A percentile compares a stretch with the other conserved stretches of the same genome.
Evolutionary conservation across 768 basidiomycete genomes (phyloP).

Genomic region (Krasilnikovozyma curviuscula): DNA sequence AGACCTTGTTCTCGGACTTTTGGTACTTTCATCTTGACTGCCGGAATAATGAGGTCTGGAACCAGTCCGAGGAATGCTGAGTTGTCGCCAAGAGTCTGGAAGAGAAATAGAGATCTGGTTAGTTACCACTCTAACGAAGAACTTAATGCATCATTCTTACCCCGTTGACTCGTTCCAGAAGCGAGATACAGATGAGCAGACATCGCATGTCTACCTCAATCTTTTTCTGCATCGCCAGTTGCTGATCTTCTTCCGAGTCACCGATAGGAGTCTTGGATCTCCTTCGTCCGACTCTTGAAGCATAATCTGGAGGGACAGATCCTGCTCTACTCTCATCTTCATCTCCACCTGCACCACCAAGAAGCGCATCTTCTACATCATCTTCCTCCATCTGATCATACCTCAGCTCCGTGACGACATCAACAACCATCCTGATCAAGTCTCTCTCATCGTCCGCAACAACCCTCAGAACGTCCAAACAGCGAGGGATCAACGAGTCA

Average conservation of each 20-base stretch:
- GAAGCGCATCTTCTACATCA: neutral
- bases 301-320: neutral
- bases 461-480: conserved; percentile 61
- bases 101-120: neutral
- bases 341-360: neutral
- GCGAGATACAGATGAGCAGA: conserved; percentile 1
- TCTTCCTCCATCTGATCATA: conserved; percentile 16
- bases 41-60: conserved; percentile 73
- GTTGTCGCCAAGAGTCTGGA: conserved; percentile 39
- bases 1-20: conserved; percentile 62
- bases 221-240: neutral
- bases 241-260: neutral
- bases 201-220: conserved; percentile 1
- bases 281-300: neutral
- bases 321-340: neutral
- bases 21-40: conserved; percentile 59
- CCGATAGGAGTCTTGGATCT: neutral
- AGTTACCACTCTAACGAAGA: neutral
- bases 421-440: conserved; percentile 70
- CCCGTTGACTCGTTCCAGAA: conserved; percentile 9
- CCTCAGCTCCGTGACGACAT: conserved; percentile 63
- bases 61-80: conserved; percentile 46
- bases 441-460: conserved; percentile 59
- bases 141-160: neutral
- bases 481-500: conserved; percentile 46